Conservation (phyloP, 2,329 filamentous ascomycete genomes). For the Aspergillus aculeatus region DNA sequence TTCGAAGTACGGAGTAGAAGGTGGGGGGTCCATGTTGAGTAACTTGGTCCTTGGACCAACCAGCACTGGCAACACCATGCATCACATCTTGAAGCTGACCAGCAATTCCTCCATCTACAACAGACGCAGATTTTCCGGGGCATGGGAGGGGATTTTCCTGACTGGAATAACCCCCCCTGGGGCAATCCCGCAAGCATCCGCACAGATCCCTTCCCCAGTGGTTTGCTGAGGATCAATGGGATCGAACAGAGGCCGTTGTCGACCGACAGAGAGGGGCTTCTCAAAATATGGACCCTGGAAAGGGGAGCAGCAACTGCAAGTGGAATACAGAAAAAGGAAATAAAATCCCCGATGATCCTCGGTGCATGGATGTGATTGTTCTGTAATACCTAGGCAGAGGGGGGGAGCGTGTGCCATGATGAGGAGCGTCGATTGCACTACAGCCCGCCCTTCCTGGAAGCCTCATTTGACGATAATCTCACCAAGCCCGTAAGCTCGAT, state of each 20-base stretch:
- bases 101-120: not conserved
- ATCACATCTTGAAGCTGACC: not conserved
- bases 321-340: conserved; percentile 1
- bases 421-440: not conserved
- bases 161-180: conserved; percentile 5
- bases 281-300: conserved; percentile 25
- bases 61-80: conserved; percentile 6
- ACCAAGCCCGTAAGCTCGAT: conserved; percentile 8
- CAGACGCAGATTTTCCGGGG: not conserved
- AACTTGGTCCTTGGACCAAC: conserved; percentile 14
- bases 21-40: conserved; percentile 1
- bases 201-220: conserved; percentile 15
- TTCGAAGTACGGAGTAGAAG: not conserved
- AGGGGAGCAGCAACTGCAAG: not conserved
- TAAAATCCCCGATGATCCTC: conserved; percentile 13
- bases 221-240: conserved; percentile 20
- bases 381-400: conserved; percentile 4
- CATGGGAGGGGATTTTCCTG: not conserved
- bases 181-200: conserved; percentile 16
- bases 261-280: conserved; percentile 15
- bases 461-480: conserved; percentile 5
- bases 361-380: conserved; percentile 9
- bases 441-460: conserved; percentile 7
- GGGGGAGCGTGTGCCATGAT: not conserved
- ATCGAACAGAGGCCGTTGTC: conserved; percentile 26